Evolutionary conservation across 495 filamentous ascomycete genomes (phyloP).

Genomic region (Penicillium atrosanguineum): DNA sequence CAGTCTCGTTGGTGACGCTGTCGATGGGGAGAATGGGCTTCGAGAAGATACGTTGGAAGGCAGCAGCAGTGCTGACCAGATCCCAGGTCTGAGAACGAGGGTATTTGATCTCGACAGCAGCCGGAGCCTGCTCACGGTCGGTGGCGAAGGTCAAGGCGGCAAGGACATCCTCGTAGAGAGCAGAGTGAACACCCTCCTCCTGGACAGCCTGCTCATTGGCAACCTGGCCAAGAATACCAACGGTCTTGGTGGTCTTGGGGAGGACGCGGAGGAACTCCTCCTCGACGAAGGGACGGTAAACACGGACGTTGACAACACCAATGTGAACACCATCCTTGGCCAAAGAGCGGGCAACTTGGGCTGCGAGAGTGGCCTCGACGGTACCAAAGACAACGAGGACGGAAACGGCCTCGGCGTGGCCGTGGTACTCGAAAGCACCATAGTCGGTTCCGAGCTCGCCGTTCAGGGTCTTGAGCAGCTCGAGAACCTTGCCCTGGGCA

Average conservation of each 20-base stretch:
- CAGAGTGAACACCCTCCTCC: constrained; percentile 72
- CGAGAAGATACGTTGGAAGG: constrained; percentile 61
- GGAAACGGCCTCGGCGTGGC: constrained; percentile 70
- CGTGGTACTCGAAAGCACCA: constrained; percentile 87
- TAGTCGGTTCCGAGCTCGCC: constrained; percentile 92
- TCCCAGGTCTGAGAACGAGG: constrained; percentile 77
- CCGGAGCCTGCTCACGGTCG: constrained; percentile 55
- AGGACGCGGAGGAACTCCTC: constrained; percentile 83
- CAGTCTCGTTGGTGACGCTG: constrained; percentile 30
- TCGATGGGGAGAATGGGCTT: constrained; percentile 49
- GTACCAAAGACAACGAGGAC: constrained; percentile 92
- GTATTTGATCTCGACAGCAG: constrained; percentile 84
- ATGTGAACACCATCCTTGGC: constrained; percentile 68
- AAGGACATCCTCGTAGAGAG: constrained; percentile 85
- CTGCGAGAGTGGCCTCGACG: constrained; percentile 79
- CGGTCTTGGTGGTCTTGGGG: constrained; percentile 67
- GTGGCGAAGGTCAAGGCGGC: constrained; percentile 77
- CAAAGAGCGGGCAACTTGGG: constrained; percentile 74
- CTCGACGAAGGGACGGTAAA: constrained; percentile 94
- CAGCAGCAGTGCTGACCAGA: constrained; percentile 67
- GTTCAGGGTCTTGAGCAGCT: constrained; percentile 80
- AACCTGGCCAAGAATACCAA: constrained; percentile 69
- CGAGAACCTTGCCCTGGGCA: constrained; percentile 67
- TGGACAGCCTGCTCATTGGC: constrained; percentile 51
- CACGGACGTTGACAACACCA: constrained; percentile 84